These are phyloP conservation scores for Curvularia lunata DNA, from an alignment of 2,329 filamentous ascomycete species.

Conservation along the genomic window DNA sequence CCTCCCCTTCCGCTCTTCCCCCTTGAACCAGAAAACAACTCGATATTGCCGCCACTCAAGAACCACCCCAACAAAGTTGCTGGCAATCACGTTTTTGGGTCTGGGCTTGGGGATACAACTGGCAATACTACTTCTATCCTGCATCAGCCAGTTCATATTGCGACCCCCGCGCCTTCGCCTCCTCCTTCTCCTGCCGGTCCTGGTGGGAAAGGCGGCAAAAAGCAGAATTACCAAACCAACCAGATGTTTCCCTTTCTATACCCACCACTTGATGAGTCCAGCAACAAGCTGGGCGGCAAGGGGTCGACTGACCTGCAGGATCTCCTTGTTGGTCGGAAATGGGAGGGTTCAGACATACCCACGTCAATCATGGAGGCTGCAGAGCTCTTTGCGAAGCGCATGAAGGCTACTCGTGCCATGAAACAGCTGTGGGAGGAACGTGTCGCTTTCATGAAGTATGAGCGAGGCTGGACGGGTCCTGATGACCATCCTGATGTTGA, in stretches of 20 bases:
- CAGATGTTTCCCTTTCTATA: constrained; percentile 99
- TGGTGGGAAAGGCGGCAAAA: constrained; percentile 91
- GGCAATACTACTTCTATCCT: constrained; percentile 73
- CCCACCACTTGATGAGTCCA: constrained; percentile 85
- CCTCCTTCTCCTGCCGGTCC: constrained; percentile 86
- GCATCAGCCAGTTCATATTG: constrained; percentile 95
- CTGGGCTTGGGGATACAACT: constrained; percentile 56
- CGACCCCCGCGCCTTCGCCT: constrained; percentile 95
- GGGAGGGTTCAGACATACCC: constrained; percentile 94
- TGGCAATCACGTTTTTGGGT: constrained; percentile 59
- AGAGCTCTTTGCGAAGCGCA: constrained; percentile 85
- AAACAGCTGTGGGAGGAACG: constrained; percentile 94
- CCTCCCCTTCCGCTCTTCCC: constrained; percentile 83
- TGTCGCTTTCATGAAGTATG: constrained; percentile 88
- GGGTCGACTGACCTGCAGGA: constrained; percentile 82
- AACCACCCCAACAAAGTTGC: constrained; percentile 67
- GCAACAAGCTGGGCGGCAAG: constrained; percentile 89
- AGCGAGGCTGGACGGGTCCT: constrained; percentile 79
- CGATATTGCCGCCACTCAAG: constrained; percentile 82
- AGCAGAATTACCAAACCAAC: constrained; percentile 99
- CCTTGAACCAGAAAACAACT: constrained; percentile 87
- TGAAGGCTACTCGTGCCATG: constrained; percentile 89
- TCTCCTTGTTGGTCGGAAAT: constrained; percentile 77
- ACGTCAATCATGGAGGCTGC: constrained; percentile 95
- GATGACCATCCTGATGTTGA: constrained; percentile 56